Evolutionary conservation across 2,329 filamentous ascomycete genomes (phyloP), one percentile per base, ranked within the genome.

Genomic region (Calonectria pauciramosa): DNA sequence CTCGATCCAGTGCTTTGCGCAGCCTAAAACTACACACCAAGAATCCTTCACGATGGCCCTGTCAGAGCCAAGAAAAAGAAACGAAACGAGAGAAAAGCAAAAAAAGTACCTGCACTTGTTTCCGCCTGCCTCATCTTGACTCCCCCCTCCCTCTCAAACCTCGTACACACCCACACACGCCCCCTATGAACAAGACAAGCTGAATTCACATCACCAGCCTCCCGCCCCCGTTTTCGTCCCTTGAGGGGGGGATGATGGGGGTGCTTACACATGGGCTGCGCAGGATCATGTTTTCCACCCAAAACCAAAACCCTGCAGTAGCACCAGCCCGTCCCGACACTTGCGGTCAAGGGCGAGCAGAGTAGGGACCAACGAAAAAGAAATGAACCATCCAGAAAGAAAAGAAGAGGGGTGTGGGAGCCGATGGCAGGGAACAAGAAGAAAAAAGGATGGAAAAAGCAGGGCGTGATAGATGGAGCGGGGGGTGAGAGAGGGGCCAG

Each of bases 131-230:
- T 70, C 44, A 28, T 64, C 59, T 38, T 54, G 34, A 70, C 51
- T 47, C 30, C 47, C 23, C 16, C 38, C 36, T 32, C 11, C 56
- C 13, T 44, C 34, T 23, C 52, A 44, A 26, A 18, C 34, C 44
- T 23, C 44, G 44, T 47, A 18, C 30, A 38, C 36, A 36, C 30
- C 23, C 41, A 52, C 44, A 51, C 41, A 52, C 44, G 26, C 49
- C 65, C 52, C 41, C 28, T n/a, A 41, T 5, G 16, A 38, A 56
- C 47, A 38, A 9, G n/a, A 51, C 23, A 18, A 73, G 38, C 59
- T 66, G 66, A 66, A 51, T 32, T 68, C 56, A 69, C 54, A 72
- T 44, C 49, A 16, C 65, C 70, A 63, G 30, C 54, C 47, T 68
- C 65, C 65, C 36, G 18, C 3, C 41, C 34, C 47, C 32, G 41